These are phyloP conservation scores for Fragosphaeria purpurea DNA, from an alignment of 2,329 filamentous ascomycete genomes.

Conservation along the genomic window DNA sequence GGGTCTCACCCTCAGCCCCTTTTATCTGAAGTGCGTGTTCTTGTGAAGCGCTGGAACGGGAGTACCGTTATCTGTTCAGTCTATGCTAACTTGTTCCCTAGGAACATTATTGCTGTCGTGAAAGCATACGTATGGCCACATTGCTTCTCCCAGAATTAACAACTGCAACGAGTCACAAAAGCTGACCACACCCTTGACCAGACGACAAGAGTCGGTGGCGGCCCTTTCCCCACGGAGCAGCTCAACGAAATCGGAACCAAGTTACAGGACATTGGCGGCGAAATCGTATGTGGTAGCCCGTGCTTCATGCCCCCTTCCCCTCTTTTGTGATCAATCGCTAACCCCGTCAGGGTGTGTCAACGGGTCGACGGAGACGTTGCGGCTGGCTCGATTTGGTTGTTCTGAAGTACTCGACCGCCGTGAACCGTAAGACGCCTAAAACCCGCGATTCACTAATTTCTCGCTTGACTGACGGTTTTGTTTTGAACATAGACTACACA, in stretches of 20 bases:
- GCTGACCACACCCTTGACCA: slow-evolving; percentile 5
- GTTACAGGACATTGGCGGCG: slow-evolving; percentile 25
- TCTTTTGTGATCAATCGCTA: too few species aligned
- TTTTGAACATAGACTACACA: slow-evolving; percentile 43
- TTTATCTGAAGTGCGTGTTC: slow-evolving; percentile 1
- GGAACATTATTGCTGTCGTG: slow-evolving; percentile 52
- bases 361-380: slow-evolving; percentile 49
- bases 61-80: neutral
- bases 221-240: slow-evolving; percentile 53
- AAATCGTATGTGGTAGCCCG: slow-evolving; percentile 5
- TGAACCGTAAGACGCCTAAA: slow-evolving; percentile 8
- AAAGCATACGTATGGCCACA: slow-evolving; percentile 41
- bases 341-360: slow-evolving; percentile 24
- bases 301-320: too few species aligned
- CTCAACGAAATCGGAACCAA: slow-evolving; percentile 25
- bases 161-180: too few species aligned
- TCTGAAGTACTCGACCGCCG: slow-evolving; percentile 46
- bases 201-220: slow-evolving; percentile 48
- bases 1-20: slow-evolving; percentile 20
- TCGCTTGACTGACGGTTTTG: neutral
- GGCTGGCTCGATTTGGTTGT: slow-evolving; percentile 55
- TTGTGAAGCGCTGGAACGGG: too few species aligned
- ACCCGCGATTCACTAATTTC: neutral
- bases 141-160: too few species aligned
- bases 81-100: neutral